phyloP scores from a whole-genome alignment of 2,329 filamentous ascomycete genomes.

The Sclerotinia borealis region DNA sequence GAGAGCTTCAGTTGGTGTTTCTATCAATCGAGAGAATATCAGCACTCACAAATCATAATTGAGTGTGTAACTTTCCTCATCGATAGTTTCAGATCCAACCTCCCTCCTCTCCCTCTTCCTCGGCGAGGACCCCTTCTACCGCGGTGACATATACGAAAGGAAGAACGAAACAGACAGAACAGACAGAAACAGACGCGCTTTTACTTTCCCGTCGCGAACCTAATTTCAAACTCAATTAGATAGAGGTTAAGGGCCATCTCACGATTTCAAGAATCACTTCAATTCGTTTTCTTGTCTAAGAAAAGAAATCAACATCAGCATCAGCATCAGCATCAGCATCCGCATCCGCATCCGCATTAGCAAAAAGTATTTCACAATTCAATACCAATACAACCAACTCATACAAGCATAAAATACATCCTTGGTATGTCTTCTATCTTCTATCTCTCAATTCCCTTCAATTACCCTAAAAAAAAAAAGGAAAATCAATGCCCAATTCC shows the following conservation, averaged over 20 bases:
- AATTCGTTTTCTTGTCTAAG: background rate
- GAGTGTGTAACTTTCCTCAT: background rate
- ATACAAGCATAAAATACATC: conserved; percentile 1
- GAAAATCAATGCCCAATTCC: background rate
- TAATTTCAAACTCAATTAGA: background rate
- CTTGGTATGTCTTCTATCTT: conserved; percentile 16
- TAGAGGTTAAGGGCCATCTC: too few relatives aligned
- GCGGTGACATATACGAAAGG: background rate
- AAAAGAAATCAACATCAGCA: background rate
- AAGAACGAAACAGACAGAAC: too few relatives aligned
- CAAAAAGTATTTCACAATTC: background rate
- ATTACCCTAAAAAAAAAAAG: background rate
- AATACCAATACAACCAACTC: conserved; percentile 3
- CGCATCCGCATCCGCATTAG: background rate
- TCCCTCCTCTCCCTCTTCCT: background rate
- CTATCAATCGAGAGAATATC: background rate
- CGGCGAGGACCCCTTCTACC: background rate
- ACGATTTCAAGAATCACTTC: background rate
- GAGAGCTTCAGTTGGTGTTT: background rate
- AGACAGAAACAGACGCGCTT: background rate
- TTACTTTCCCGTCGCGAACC: background rate
- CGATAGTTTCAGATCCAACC: background rate
- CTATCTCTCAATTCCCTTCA: conserved; percentile 3
- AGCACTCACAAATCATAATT: background rate
- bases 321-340: background rate